Evolutionary conservation across 1,284 basidiomycete species (phyloP), one percentile per base, ranked within the genome.

Genomic region (Sparassis latifolia): DNA sequence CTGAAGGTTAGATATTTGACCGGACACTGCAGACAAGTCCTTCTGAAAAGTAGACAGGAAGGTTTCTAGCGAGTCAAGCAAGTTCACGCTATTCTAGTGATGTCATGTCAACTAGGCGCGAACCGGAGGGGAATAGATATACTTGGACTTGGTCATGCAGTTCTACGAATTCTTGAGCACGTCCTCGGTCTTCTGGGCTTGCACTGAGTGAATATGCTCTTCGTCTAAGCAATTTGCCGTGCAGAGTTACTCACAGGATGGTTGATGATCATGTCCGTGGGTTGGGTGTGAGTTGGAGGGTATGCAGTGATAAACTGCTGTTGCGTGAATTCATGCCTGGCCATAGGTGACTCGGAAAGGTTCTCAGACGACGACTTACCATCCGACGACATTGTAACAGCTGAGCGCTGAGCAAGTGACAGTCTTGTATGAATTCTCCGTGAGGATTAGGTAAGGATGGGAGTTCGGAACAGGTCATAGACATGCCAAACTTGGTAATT

Each of bases 21-120:
- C 89, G 2, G 96, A 97, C 3, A 98, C 94, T 2, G 87, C 84
- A 3, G 89, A 89, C 4, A 99, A 77, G 68, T 99, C 95, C 58
- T 80, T 86, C 68, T 97, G 94, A 62, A 99, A 99, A 0, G 92
- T 96, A 2, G 92, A 92, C 7, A 98, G 78, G 66, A 98, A 98
- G 2, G 82, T 76, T 58, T 95, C 87, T 3, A 99, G 77, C 0
- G 91, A 91, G 56, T 89, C 84, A 44, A 98, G 74, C 40, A 97
- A 75, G 56, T 78, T 74, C 45, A 86, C 73, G 63, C 89, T 89
- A 43, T 84, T 82, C 89, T 92, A 44, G 45, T 47, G 50, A 32
- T 53, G 42, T 7, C 42, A 37, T 29, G 52, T 46, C 47, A 51
- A 55, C 42, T 42, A 47, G 10, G 29, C 20, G 20, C 20, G 20